Evolutionary conservation across 257 asterid genomes (phyloP).

Genomic region (Primulina tabacum): DNA sequence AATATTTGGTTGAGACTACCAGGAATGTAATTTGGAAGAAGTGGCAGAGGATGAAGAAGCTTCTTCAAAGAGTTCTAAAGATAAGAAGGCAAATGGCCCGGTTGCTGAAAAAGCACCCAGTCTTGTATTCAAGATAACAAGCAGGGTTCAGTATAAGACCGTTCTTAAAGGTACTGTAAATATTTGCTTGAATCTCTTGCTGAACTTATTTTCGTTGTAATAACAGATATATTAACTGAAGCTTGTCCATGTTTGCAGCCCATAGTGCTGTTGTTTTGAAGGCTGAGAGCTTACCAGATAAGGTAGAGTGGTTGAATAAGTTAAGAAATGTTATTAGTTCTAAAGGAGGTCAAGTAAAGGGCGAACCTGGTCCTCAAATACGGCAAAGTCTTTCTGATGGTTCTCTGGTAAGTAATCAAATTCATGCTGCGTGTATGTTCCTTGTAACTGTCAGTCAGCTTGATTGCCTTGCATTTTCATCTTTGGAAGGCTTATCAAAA

Average conservation of each 20-base stretch:
- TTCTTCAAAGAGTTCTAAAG: conserved; percentile 69
- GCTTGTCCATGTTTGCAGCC: conserved; percentile 44
- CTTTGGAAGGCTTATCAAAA: neutral
- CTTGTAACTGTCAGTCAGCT: neutral
- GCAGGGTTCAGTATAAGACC: conserved; percentile 71
- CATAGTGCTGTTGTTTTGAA: conserved; percentile 67
- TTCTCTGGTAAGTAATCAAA: conserved; percentile 55
- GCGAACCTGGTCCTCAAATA: conserved; percentile 48
- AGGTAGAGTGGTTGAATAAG: conserved; percentile 60
- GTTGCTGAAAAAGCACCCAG: conserved; percentile 50
- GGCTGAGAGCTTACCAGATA: conserved; percentile 68
- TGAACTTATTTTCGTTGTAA: neutral
- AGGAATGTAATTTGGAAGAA: conserved; percentile 82
- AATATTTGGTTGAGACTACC: conserved; percentile 12
- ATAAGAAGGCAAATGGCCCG: conserved; percentile 71
- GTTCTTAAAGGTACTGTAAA: conserved; percentile 58
- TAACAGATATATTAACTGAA: conserved; percentile 10
- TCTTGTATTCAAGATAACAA: conserved; percentile 63
- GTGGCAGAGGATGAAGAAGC: conserved; percentile 62
- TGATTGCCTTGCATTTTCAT: neutral
- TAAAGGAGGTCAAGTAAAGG: conserved; percentile 75
- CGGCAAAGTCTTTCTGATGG: conserved; percentile 77
- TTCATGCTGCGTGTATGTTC: neutral
- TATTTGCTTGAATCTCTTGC: conserved; percentile 7
- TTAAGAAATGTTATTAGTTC: conserved; percentile 59